Evolutionary conservation across 164 flowering plant genomes (phyloP).

Genomic region (Hamamelis virginiana): DNA sequence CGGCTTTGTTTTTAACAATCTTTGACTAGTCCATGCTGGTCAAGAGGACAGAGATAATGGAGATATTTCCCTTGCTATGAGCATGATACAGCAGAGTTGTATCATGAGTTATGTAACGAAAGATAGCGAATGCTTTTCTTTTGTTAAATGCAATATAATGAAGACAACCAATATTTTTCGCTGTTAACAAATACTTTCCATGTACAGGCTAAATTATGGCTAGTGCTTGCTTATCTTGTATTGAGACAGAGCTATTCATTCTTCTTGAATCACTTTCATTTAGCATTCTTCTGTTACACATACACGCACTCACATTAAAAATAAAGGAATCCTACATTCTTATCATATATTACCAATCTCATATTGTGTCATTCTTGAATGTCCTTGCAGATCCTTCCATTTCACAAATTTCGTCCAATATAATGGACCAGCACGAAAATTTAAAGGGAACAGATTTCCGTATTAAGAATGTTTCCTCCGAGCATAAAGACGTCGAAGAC

Average conservation of each 20-base stretch:
- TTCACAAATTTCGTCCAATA: slow-evolving; percentile 28
- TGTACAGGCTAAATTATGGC: no score
- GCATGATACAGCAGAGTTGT: no score
- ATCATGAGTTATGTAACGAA: no score
- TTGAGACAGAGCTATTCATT: not conserved
- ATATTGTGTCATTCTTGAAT: not conserved
- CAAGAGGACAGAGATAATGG: no score
- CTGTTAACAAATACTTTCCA: no score
- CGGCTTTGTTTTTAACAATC: no score
- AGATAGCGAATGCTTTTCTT: no score
- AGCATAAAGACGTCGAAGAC: slow-evolving; percentile 45
- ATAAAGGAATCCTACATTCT: not conserved
- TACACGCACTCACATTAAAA: not conserved
- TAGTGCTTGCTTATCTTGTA: no score
- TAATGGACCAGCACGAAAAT: slow-evolving; percentile 21
- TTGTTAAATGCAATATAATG: no score
- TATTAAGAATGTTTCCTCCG: slow-evolving; percentile 9
- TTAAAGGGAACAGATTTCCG: slow-evolving; percentile 15
- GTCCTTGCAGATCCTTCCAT: slow-evolving; percentile 61
- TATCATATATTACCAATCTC: not conserved
- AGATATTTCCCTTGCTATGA: no score
- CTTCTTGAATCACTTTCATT: not conserved
- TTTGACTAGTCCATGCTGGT: no score
- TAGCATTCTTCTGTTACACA: not conserved
- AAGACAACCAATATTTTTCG: no score